Evolutionary conservation across 2,329 filamentous ascomycete species (phyloP).

Genomic region (Plenodomus lindquistii): DNA sequence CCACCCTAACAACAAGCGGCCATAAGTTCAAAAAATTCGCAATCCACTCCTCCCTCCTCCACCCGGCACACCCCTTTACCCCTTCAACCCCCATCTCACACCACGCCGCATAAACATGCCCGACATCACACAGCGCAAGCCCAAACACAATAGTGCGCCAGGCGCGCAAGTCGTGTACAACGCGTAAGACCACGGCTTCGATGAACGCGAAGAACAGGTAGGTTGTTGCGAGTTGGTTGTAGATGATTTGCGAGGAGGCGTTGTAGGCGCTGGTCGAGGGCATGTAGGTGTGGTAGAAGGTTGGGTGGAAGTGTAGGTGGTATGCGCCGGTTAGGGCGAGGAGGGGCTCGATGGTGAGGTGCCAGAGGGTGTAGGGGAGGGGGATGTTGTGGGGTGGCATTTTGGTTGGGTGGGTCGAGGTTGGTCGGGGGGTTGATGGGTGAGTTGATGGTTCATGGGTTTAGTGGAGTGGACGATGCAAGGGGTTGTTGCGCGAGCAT

Average conservation of each 20-base stretch:
- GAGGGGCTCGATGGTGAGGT: constrained; percentile 70
- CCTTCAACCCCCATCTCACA: constrained; percentile 34
- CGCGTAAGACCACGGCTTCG: constrained; percentile 73
- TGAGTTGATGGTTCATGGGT: neutral
- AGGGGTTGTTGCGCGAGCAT: neutral
- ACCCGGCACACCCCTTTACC: constrained; percentile 28
- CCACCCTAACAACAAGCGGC: constrained; percentile 38
- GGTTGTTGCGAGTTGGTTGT: constrained; percentile 75
- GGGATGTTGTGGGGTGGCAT: constrained; percentile 46
- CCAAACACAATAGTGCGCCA: constrained; percentile 70
- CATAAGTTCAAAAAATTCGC: constrained; percentile 41
- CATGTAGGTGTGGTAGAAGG: constrained; percentile 67
- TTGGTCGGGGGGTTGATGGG: neutral
- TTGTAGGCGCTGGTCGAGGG: constrained; percentile 50
- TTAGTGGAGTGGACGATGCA: neutral
- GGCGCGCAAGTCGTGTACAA: constrained; percentile 67
- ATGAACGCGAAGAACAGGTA: constrained; percentile 78
- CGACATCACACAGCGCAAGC: constrained; percentile 72
- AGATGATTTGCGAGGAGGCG: constrained; percentile 55
- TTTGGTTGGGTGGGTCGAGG: neutral
- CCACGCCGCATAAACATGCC: constrained; percentile 62
- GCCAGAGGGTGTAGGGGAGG: constrained; percentile 69
- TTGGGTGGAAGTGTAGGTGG: constrained; percentile 54
- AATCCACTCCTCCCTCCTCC: constrained; percentile 46
- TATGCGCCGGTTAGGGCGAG: constrained; percentile 58